Percentiles rank a stretch among this genome's conserved stretches.
These are phyloP conservation scores for Syzygium grande DNA, from an alignment of 345 rosid genomes.

Conservation along the genomic window DNA sequence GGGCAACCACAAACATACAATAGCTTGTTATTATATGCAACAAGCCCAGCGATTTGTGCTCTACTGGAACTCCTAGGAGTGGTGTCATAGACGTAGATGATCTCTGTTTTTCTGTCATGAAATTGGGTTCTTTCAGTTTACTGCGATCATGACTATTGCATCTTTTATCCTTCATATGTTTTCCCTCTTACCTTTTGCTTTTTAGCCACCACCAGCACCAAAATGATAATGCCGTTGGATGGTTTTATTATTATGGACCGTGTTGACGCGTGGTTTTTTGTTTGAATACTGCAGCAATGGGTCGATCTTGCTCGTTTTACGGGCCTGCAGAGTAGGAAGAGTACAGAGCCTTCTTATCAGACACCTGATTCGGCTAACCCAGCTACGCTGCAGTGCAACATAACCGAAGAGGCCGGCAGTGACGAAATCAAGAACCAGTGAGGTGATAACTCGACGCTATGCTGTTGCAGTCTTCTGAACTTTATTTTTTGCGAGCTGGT, in stretches of 20 bases:
- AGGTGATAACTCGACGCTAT: slow-evolving; percentile 16
- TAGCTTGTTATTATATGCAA: not conserved
- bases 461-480: not conserved
- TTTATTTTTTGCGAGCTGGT: slow-evolving; percentile 1
- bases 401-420: slow-evolving; percentile 41
- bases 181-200: not conserved
- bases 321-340: slow-evolving; percentile 66
- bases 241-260: not conserved
- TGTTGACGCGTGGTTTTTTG: not conserved
- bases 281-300: slow-evolving; percentile 71
- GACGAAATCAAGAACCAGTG: slow-evolving; percentile 57
- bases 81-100: not conserved
- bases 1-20: not conserved
- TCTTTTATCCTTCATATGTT: not conserved
- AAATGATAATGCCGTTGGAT: not conserved
- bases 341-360: slow-evolving; percentile 23
- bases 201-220: not conserved
- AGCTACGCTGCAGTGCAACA: slow-evolving; percentile 36
- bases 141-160: not conserved
- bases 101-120: not conserved
- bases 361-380: slow-evolving; percentile 29
- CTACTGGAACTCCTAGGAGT: not conserved
- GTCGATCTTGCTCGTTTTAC: slow-evolving; percentile 81
- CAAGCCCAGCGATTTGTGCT: not conserved
- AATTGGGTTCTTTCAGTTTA: not conserved